These are phyloP conservation scores for Phaffia rhodozyma DNA, from an alignment of 1,284 basidiomycete species.

Conservation along the genomic window DNA sequence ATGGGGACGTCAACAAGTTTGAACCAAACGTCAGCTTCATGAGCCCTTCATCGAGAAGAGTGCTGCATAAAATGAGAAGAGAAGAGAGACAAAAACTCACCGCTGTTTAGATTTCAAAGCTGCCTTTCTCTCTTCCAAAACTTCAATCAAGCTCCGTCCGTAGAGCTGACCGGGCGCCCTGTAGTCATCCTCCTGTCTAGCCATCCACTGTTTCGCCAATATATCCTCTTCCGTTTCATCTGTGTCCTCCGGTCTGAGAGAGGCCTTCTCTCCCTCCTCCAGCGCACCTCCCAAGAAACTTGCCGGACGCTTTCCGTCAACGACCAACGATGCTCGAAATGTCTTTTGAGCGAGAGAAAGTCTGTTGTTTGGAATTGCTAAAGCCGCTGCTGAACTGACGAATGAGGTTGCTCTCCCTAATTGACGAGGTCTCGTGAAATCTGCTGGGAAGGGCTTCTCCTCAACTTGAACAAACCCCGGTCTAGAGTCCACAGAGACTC, in stretches of 20 bases:
- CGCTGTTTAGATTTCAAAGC: conserved; percentile 12
- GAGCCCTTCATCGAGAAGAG: neutral
- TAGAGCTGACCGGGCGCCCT: conserved; percentile 16
- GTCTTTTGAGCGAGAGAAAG: conserved; percentile 17
- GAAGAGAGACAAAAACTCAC: neutral
- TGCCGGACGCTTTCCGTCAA: conserved; percentile 11
- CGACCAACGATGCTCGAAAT: conserved; percentile 16
- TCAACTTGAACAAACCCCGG: conserved; percentile 5
- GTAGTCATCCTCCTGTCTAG: conserved; percentile 7
- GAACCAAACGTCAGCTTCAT: neutral
- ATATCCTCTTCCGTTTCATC: conserved; percentile 12
- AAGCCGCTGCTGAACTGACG: conserved; percentile 7
- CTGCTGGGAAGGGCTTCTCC: conserved; percentile 6
- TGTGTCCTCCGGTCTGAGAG: neutral
- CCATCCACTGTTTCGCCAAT: neutral
- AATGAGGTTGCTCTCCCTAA: conserved; percentile 8
- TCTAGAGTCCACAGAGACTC: neutral
- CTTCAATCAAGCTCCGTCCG: conserved; percentile 18
- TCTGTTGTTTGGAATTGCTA: conserved; percentile 2
- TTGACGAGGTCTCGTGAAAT: conserved; percentile 2
- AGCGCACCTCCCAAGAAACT: conserved; percentile 13
- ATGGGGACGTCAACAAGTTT: neutral
- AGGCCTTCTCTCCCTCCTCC: conserved; percentile 11
- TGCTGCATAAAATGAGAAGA: neutral
- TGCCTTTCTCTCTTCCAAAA: conserved; percentile 15